Conservation (phyloP, 2,329 filamentous ascomycete genomes). For the Pseudocercospora ulei region DNA sequence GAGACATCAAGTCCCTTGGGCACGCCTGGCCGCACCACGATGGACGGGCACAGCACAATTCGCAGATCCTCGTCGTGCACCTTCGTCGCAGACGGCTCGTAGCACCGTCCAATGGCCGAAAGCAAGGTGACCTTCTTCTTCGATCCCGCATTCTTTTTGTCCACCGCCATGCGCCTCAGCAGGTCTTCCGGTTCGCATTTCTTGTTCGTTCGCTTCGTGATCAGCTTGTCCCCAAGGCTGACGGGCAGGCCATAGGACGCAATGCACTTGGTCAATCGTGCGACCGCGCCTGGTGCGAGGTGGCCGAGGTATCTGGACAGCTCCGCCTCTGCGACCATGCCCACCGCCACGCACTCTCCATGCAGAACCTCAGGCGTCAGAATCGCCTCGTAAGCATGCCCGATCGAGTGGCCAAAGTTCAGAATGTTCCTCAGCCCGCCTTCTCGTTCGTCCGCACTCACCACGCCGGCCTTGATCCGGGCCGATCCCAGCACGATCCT, state of each 20-base stretch:
- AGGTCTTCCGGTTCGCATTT: slow-evolving; percentile 76
- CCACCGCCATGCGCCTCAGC: slow-evolving; percentile 87
- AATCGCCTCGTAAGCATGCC: slow-evolving; percentile 91
- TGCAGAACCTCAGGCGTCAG: slow-evolving; percentile 91
- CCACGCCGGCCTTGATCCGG: slow-evolving; percentile 86
- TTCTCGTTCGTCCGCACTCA: slow-evolving; percentile 88
- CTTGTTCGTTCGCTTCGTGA: slow-evolving; percentile 77
- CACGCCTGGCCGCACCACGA: slow-evolving; percentile 64
- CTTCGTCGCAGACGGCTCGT: slow-evolving; percentile 72
- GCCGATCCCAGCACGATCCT: slow-evolving; percentile 75
- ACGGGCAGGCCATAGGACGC: slow-evolving; percentile 86
- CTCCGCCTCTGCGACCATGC: slow-evolving; percentile 97
- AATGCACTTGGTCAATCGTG: slow-evolving; percentile 83
- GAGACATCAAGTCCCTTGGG: slow-evolving; percentile 56
- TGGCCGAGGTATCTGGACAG: slow-evolving; percentile 80
- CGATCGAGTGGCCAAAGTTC: slow-evolving; percentile 97
- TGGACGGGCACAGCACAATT: slow-evolving; percentile 69
- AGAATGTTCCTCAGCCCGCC: slow-evolving; percentile 86
- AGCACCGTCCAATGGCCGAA: slow-evolving; percentile 75
- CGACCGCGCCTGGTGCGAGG: slow-evolving; percentile 74
- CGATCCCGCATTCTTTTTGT: slow-evolving; percentile 94
- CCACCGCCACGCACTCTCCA: slow-evolving; percentile 90
- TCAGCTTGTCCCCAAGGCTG: slow-evolving; percentile 70
- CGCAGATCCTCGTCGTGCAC: slow-evolving; percentile 80
- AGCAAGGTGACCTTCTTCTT: slow-evolving; percentile 95